Evolutionary conservation across 164 flowering plant species (phyloP).

Genomic region (Chimonanthus praecox): DNA sequence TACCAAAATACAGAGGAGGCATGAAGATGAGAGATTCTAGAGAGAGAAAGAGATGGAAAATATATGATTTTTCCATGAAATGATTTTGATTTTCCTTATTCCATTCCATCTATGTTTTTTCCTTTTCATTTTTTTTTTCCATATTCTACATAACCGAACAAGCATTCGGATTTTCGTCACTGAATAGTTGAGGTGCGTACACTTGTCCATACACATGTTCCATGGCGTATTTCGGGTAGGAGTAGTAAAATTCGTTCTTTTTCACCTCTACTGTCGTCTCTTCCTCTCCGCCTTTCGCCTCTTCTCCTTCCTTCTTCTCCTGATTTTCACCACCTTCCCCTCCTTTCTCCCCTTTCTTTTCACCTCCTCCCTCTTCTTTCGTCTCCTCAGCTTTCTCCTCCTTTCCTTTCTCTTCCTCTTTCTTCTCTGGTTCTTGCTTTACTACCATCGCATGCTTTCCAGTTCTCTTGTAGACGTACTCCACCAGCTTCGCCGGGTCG

Average conservation of each 20-base stretch:
- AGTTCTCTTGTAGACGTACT: slow-evolving; percentile 71
- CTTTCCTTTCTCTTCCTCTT: slow-evolving; percentile 25
- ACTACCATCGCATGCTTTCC: slow-evolving; percentile 67
- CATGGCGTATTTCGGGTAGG: slow-evolving; percentile 6
- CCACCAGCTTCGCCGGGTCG: slow-evolving; percentile 61
- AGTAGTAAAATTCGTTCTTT: slow-evolving; percentile 9
- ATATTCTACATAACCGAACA: slow-evolving; percentile 16
- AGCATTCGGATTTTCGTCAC: slow-evolving; percentile 21
- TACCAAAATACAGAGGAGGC: neutral
- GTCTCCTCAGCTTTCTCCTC: slow-evolving; percentile 24
- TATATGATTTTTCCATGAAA: neutral
- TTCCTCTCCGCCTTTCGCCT: neutral
- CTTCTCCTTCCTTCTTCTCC: slow-evolving; percentile 9
- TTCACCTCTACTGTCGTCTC: slow-evolving; percentile 3
- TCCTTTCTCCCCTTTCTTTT: slow-evolving; percentile 10
- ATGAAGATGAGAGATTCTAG: neutral
- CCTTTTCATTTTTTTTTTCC: no score
- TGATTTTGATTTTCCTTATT: neutral
- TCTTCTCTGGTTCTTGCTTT: slow-evolving; percentile 56
- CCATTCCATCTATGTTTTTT: neutral
- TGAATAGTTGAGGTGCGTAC: slow-evolving; percentile 18
- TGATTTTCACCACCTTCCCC: slow-evolving; percentile 18
- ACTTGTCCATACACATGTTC: slow-evolving; percentile 9
- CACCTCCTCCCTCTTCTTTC: slow-evolving; percentile 18
- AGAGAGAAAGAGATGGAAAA: neutral